A percentile compares a stretch with the other conserved stretches of the same genome.
Evolutionary conservation across 1,284 basidiomycete genomes (phyloP).

Genomic region (Sphaerobolus stellatus): DNA sequence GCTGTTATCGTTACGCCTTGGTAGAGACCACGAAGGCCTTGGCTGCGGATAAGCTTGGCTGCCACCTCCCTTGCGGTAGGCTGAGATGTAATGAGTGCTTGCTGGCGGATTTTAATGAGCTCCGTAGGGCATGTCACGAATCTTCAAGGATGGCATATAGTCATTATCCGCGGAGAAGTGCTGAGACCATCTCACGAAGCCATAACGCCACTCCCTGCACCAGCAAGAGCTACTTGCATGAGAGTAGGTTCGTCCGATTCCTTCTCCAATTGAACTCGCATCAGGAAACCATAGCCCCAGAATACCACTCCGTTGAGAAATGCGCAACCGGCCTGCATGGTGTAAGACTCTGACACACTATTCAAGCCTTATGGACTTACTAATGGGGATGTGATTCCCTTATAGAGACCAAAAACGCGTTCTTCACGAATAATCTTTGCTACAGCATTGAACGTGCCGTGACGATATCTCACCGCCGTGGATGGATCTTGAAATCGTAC

Average conservation of each 20-base stretch:
- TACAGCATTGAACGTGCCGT: slow-evolving; percentile 57
- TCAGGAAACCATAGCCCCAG: slow-evolving; percentile 68
- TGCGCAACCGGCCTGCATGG: slow-evolving; percentile 60
- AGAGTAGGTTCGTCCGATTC: slow-evolving; percentile 54
- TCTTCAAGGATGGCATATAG: slow-evolving; percentile 36
- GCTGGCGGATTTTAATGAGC: slow-evolving; percentile 84
- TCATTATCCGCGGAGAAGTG: slow-evolving; percentile 2
- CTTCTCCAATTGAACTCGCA: slow-evolving; percentile 55
- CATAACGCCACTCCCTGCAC: slow-evolving; percentile 72
- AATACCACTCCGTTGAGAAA: slow-evolving; percentile 77
- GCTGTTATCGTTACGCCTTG: slow-evolving; percentile 72
- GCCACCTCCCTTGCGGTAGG: slow-evolving; percentile 52
- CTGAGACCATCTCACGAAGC: slow-evolving; percentile 59
- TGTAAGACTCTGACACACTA: background rate
- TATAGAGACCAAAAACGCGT: slow-evolving; percentile 62
- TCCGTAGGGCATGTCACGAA: slow-evolving; percentile 80
- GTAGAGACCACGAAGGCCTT: slow-evolving; percentile 71
- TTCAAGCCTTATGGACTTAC: slow-evolving; percentile 35
- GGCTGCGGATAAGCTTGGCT: slow-evolving; percentile 49
- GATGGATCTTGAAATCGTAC: slow-evolving; percentile 69
- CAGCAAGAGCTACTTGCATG: slow-evolving; percentile 71
- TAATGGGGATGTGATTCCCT: slow-evolving; percentile 70
- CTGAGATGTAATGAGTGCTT: slow-evolving; percentile 48
- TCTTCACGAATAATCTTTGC: slow-evolving; percentile 67
- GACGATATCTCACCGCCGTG: slow-evolving; percentile 53